Evolutionary conservation across 2,329 filamentous ascomycete genomes (phyloP), one percentile per base, ranked within the genome.

Genomic region (Bertia moriformis): DNA sequence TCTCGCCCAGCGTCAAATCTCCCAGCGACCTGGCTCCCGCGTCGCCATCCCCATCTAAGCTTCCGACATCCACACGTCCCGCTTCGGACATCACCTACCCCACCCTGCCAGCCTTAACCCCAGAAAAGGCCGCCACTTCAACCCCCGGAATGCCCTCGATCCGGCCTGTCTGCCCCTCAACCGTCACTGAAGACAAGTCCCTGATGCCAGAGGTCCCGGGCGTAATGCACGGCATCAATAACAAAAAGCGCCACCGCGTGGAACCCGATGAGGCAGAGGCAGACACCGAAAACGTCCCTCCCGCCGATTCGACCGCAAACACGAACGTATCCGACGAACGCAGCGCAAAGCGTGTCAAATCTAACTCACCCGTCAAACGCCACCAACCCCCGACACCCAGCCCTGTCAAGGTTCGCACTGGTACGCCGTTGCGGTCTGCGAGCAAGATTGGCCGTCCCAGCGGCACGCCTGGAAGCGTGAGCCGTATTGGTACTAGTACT

Each of bases 1-100:
- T 35, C 15, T 10, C 32, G 10, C 32, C 32, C 32, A 35, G 12
- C 15, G 17, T 18, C 32, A 35, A 35, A 10, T 35, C 32, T 35
- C 32, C 10, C 12, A 29, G 24, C 40, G 53, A 55, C 13, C 47
- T 55, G n/a, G 44, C 51, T 24, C 45, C 57, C 14, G 47, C 51
- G 3, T 62, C 60, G 19, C 60, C 60, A 4, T 61, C 59, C 10
- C 60, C 59, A 3, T 61, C 56, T 18, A 63, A 61, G 42, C 48
- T 57, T 17, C 53, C 53, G 38, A 32, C 42, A 29, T 42, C 51
- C 41, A 39, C 44, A 19, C 41, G 5, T 32, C 40, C 4, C 41
- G 38, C 24, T 44, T 46, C 3, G 41, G 46, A 47, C 18, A 51
- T 60, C 22, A 50, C 52, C 10, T 62, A 63, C 41, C 59, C 59